Percentiles rank a stretch among this genome's conserved stretches.
Conservation (phyloP, 768 basidiomycete species). For the Pleurotus ostreatus region DNA sequence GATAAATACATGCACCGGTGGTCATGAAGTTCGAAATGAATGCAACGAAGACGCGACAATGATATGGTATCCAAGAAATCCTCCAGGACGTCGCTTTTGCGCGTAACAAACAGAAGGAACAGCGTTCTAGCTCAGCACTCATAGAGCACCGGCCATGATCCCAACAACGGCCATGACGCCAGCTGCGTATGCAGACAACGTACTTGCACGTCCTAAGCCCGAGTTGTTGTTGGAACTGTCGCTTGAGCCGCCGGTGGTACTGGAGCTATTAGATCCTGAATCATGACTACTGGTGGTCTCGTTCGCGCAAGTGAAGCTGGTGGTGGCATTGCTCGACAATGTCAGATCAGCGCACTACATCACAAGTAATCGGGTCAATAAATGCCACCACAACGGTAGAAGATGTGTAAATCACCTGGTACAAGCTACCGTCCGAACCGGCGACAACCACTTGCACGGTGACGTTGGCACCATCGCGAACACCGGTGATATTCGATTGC, state of each 20-base stretch:
- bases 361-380: constrained; percentile 18
- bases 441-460: constrained; percentile 61
- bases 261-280: not conserved
- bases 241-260: not conserved
- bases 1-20: no score
- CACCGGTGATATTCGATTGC: constrained; percentile 35
- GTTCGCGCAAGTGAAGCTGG: constrained; percentile 36
- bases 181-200: not conserved
- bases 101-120: no score
- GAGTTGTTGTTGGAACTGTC: not conserved
- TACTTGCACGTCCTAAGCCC: not conserved
- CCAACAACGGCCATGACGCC: not conserved
- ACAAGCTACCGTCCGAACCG: constrained; percentile 67
- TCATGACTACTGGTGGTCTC: constrained; percentile 18
- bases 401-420: constrained; percentile 43
- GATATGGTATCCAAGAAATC: no score
- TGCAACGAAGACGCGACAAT: no score
- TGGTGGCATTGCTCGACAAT: constrained; percentile 45
- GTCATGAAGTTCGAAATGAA: no score
- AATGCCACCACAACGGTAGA: not conserved
- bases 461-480: constrained; percentile 61
- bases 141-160: not conserved
- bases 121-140: no score
- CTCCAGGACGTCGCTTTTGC: no score
- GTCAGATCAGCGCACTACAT: constrained; percentile 75